Percentiles rank a stretch among this genome's conserved stretches.
Conservation (phyloP, 2,329 filamentous ascomycete genomes). For the Exophiala viscosa region DNA sequence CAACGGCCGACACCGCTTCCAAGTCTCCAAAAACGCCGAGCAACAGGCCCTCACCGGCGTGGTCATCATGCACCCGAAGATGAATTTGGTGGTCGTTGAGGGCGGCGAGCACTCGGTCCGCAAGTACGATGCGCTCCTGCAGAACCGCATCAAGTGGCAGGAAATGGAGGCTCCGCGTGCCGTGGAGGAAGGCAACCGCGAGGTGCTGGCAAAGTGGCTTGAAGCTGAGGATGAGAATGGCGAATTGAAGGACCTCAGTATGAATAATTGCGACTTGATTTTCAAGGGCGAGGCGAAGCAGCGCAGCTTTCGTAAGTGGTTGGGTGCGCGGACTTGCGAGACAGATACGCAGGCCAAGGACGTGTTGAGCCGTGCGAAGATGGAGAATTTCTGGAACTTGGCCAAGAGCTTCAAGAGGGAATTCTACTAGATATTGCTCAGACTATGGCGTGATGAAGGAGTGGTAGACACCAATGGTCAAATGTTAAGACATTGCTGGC, state of each 20-base stretch:
- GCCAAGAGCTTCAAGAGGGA: slow-evolving; percentile 62
- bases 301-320: slow-evolving; percentile 80
- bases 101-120: slow-evolving; percentile 79
- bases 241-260: slow-evolving; percentile 72
- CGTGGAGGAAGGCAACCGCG: slow-evolving; percentile 55
- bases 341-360: slow-evolving; percentile 86
- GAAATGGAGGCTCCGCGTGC: slow-evolving; percentile 72
- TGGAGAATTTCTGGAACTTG: slow-evolving; percentile 92
- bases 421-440: neutral
- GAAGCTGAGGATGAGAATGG: slow-evolving; percentile 71
- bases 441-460: too few relatives aligned
- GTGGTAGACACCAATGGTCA: neutral
- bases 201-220: slow-evolving; percentile 67
- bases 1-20: slow-evolving; percentile 90
- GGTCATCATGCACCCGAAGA: slow-evolving; percentile 85
- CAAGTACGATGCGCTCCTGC: slow-evolving; percentile 88
- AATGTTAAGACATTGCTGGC: neutral
- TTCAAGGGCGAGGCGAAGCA: slow-evolving; percentile 88
- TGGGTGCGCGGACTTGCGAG: slow-evolving; percentile 79
- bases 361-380: slow-evolving; percentile 71
- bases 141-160: slow-evolving; percentile 90
- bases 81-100: slow-evolving; percentile 87
- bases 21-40: slow-evolving; percentile 87
- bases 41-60: slow-evolving; percentile 81
- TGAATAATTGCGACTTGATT: slow-evolving; percentile 77